Percentiles rank a stretch among this genome's conserved stretches.
phyloP scores from a whole-genome alignment of 805 yeast genomes.

The Ogataea polymorpha region DNA sequence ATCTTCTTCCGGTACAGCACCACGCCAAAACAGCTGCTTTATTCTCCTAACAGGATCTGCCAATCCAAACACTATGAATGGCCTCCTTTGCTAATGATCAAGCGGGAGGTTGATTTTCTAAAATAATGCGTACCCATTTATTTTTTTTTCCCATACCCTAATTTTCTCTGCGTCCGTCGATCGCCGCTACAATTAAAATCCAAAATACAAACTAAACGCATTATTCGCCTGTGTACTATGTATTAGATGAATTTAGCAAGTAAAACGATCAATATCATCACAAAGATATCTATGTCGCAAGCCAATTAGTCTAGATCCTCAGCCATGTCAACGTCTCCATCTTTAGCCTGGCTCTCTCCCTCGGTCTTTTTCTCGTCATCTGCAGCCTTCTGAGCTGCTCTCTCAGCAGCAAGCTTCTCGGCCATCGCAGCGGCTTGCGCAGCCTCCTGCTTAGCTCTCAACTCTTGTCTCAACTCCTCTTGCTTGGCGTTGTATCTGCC shows the following conservation, averaged over 20 bases:
- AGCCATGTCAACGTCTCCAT: constrained; percentile 37
- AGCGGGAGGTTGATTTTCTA: neutral
- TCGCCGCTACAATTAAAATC: neutral
- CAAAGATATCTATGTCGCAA: constrained; percentile 8
- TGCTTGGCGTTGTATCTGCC: constrained; percentile 93
- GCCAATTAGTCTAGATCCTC: constrained; percentile 20
- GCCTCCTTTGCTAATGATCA: neutral
- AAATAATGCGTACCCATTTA: neutral
- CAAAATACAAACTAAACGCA: neutral
- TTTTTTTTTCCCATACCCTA: neutral
- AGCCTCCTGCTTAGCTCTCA: constrained; percentile 84
- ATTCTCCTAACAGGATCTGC: no score
- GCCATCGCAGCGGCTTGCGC: constrained; percentile 79
- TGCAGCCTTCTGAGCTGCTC: constrained; percentile 49
- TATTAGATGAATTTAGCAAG: constrained; percentile 9
- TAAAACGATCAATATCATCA: constrained; percentile 1
- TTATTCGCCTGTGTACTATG: constrained; percentile 4
- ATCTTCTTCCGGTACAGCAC: no score
- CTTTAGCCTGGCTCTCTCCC: constrained; percentile 35
- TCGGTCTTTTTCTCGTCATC: constrained; percentile 19
- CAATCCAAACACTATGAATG: no score
- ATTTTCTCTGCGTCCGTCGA: constrained; percentile 1
- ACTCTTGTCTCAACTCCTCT: constrained; percentile 91
- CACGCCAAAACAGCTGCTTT: no score
- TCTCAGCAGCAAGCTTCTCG: constrained; percentile 76